These are phyloP conservation scores for Penicillium antarcticum DNA, from an alignment of 495 filamentous ascomycete species.

Conservation along the genomic window DNA sequence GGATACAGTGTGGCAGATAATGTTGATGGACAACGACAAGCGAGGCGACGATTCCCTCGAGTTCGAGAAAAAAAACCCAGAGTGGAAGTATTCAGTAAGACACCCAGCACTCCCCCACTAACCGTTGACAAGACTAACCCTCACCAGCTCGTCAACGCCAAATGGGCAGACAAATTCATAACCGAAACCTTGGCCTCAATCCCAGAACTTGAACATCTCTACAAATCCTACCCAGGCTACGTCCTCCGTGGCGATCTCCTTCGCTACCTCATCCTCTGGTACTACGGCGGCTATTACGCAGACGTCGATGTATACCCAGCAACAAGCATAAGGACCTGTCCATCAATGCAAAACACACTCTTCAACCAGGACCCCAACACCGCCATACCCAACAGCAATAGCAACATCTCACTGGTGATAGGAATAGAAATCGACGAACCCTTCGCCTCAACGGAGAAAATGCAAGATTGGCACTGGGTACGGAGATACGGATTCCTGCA, in stretches of 20 bases:
- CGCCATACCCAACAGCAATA: not conserved
- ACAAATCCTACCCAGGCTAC: constrained; percentile 32
- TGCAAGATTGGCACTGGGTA: constrained; percentile 40
- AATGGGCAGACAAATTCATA: constrained; percentile 30
- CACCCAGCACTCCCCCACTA: not conserved
- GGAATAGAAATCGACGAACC: constrained; percentile 44
- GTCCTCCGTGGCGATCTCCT: constrained; percentile 46
- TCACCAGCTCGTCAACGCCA: constrained; percentile 25
- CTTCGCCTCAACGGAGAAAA: constrained; percentile 29
- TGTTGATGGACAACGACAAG: constrained; percentile 15
- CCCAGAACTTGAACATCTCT: constrained; percentile 28
- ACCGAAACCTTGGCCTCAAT: constrained; percentile 22
- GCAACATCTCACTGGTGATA: constrained; percentile 36
- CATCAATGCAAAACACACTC: constrained; percentile 22
- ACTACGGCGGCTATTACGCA: constrained; percentile 50
- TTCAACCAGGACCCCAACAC: constrained; percentile 3
- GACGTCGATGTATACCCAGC: constrained; percentile 44
- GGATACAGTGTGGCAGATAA: constrained; percentile 37
- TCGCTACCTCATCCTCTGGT: constrained; percentile 47
- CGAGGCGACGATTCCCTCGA: constrained; percentile 25
- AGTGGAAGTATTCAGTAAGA: constrained; percentile 34
- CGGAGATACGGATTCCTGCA: constrained; percentile 40
- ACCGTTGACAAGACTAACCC: not conserved
- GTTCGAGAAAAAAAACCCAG: constrained; percentile 28
- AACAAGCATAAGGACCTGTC: constrained; percentile 29